phyloP scores from a whole-genome alignment of 768 basidiomycete species.

The Rhizopogon sp. region DNA sequence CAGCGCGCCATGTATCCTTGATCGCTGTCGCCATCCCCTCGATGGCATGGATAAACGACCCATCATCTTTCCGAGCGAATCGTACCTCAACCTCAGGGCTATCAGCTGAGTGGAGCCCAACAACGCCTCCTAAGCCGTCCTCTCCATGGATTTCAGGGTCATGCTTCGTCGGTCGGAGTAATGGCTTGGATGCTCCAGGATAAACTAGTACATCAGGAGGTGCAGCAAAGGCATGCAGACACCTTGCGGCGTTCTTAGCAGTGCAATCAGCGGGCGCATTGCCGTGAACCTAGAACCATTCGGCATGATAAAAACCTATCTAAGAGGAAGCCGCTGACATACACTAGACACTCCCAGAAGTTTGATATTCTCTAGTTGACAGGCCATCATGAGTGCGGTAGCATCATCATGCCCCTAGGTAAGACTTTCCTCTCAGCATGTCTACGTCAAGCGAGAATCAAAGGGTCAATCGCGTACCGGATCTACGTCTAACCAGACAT shows the following conservation, averaged over 20 bases:
- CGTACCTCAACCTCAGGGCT: conserved; percentile 45
- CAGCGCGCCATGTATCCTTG: conserved; percentile 49
- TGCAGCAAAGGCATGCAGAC: conserved; percentile 71
- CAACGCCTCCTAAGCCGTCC: conserved; percentile 82
- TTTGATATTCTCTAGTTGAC: conserved; percentile 57
- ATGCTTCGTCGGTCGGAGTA: conserved; percentile 55
- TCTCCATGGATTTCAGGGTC: conserved; percentile 79
- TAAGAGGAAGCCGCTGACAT: conserved; percentile 12
- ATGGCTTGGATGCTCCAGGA: conserved; percentile 65
- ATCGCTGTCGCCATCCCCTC: conserved; percentile 64
- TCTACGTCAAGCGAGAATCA: neutral
- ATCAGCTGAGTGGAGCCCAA: conserved; percentile 58
- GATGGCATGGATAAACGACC: conserved; percentile 46
- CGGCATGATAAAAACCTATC: neutral
- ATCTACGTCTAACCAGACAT: conserved; percentile 62
- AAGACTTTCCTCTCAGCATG: neutral
- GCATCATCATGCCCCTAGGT: conserved; percentile 86
- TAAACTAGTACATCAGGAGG: conserved; percentile 53
- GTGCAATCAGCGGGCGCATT: conserved; percentile 65
- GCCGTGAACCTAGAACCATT: conserved; percentile 64
- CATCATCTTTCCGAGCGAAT: conserved; percentile 40
- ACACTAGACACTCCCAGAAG: conserved; percentile 86
- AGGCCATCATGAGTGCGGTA: conserved; percentile 72
- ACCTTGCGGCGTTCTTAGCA: conserved; percentile 68
- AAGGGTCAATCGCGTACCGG: conserved; percentile 39